Evolutionary conservation across 257 asterid genomes (phyloP).

Genomic region (Rubia yunnanensis): DNA sequence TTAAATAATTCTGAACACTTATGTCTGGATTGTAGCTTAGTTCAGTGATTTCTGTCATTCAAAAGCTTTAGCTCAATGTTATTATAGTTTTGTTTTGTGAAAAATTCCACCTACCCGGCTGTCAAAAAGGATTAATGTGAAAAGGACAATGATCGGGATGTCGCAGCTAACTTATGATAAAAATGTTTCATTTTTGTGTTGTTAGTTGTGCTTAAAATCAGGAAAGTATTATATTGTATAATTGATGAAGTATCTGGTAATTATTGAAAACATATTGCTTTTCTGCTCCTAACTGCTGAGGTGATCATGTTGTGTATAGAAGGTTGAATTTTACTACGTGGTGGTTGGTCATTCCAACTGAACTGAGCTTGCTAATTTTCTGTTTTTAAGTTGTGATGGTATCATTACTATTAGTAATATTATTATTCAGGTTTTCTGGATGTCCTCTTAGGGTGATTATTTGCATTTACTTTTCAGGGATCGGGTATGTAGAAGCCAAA

Average conservation of each 20-base stretch:
- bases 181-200: not conserved
- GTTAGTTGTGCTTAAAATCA: not conserved
- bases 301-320: not conserved
- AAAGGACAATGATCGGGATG: not conserved
- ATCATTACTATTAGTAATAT: not conserved
- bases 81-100: not conserved
- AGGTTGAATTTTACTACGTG: not conserved
- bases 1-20: not conserved
- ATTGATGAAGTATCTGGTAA: not conserved
- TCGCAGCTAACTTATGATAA: not conserved
- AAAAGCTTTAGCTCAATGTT: not conserved
- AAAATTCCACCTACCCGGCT: too few relatives aligned
- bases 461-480: slow-evolving; percentile 40
- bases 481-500: slow-evolving; percentile 79
- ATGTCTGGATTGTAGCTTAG: not conserved
- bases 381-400: not conserved
- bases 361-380: not conserved
- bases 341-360: not conserved
- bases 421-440: not conserved
- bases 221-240: not conserved
- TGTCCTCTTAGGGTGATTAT: not conserved
- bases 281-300: not conserved
- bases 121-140: not conserved
- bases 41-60: not conserved
- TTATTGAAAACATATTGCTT: too few relatives aligned